A percentile compares a stretch with the other conserved stretches of the same genome.
Conservation (phyloP, 2,329 filamentous ascomycete species). For the Cladorrhinum sp. region DNA sequence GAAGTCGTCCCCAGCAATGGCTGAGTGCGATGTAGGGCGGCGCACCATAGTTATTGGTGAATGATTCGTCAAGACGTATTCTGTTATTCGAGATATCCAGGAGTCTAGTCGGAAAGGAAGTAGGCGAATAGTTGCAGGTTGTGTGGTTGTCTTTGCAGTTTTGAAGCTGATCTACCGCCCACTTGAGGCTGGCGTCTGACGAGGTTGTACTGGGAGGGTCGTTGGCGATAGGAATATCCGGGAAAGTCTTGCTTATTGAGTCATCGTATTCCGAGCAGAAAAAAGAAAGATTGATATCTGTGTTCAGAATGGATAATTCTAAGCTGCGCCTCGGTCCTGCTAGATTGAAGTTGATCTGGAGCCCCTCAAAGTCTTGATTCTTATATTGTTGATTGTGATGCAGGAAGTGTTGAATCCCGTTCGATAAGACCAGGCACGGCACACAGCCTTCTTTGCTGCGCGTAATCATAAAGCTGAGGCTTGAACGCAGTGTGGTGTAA, state of each 20-base stretch:
- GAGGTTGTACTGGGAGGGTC: conserved; percentile 8
- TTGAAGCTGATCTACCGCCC: conserved; percentile 13
- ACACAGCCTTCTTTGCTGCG: conserved; percentile 10
- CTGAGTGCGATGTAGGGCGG: conserved; percentile 19
- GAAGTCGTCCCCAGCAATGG: conserved; percentile 25
- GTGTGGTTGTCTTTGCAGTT: conserved; percentile 10
- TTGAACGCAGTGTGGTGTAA: conserved; percentile 5
- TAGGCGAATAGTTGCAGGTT: neutral
- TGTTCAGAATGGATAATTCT: conserved; percentile 12
- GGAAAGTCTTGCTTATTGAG: conserved; percentile 11
- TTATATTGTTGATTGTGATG: neutral
- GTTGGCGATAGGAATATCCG: conserved; percentile 6
- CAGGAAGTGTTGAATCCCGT: conserved; percentile 10
- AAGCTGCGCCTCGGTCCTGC: conserved; percentile 5
- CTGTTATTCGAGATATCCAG: conserved; percentile 9
- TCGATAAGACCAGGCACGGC: conserved; percentile 8
- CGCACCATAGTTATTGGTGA: neutral
- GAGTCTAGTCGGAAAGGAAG: conserved; percentile 12
- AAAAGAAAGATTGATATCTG: conserved; percentile 13
- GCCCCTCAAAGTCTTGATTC: neutral
- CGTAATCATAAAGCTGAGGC: conserved; percentile 9
- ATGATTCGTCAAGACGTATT: conserved; percentile 16
- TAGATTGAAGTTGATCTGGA: conserved; percentile 17
- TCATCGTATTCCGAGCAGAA: conserved; percentile 10
- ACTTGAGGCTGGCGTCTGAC: conserved; percentile 10